These are phyloP conservation scores for Eucalyptus cloeziana DNA, from an alignment of 345 rosid species.

Conservation along the genomic window DNA sequence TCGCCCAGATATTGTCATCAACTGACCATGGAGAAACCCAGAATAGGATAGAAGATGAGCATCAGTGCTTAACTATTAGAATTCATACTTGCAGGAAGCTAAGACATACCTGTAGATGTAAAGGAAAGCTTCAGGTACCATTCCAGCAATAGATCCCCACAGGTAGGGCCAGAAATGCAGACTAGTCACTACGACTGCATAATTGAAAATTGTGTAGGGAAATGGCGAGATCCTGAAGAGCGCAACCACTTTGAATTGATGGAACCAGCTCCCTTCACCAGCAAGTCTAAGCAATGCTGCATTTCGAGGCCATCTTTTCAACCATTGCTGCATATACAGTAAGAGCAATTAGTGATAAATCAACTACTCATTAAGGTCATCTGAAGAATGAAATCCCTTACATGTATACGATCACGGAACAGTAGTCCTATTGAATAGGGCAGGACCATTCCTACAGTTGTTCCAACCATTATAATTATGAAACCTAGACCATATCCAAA, in stretches of 20 bases:
- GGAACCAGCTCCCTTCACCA: conserved; percentile 91
- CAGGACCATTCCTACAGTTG: conserved; percentile 87
- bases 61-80: not conserved
- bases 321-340: conserved; percentile 59
- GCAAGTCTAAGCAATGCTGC: conserved; percentile 80
- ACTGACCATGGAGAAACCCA: not conserved
- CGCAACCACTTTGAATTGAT: conserved; percentile 87
- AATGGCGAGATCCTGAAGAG: conserved; percentile 90
- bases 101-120: conserved; percentile 75
- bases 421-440: conserved; percentile 74
- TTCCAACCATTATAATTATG: conserved; percentile 87
- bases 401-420: conserved; percentile 87
- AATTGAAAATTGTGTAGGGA: conserved; percentile 96
- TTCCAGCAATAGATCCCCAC: conserved; percentile 83
- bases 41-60: not conserved
- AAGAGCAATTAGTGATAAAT: not conserved
- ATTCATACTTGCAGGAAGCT: not conserved
- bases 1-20: not conserved
- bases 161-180: conserved; percentile 91
- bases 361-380: not conserved
- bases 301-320: conserved; percentile 86
- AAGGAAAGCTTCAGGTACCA: conserved; percentile 95
- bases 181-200: conserved; percentile 77
- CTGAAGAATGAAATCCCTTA: conserved; percentile 9
- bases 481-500: conserved; percentile 94